Conservation (phyloP, 192 early-diverging fungal genomes). For the Coemansia guatemalensis region DNA sequence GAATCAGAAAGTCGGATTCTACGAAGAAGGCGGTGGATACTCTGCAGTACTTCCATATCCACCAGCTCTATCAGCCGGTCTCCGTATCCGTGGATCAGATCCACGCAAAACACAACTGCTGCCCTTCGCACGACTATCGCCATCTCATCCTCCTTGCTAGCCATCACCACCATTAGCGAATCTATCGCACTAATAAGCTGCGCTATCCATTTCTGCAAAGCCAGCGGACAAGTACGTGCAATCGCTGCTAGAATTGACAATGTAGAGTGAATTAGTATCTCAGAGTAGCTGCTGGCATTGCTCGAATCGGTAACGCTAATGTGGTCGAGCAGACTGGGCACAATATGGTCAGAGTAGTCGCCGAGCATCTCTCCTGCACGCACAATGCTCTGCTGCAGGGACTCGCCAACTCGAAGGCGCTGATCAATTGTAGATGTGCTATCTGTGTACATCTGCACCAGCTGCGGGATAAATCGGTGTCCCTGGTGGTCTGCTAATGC, state of each 20-base stretch:
- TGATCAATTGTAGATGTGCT: slow-evolving; percentile 56
- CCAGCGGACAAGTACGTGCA: slow-evolving; percentile 70
- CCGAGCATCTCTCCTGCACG: slow-evolving; percentile 77
- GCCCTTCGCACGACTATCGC: slow-evolving; percentile 63
- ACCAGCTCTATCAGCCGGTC: slow-evolving; percentile 55
- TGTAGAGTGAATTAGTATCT: slow-evolving; percentile 55
- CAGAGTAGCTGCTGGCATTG: slow-evolving; percentile 11
- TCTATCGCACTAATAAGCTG: slow-evolving; percentile 69
- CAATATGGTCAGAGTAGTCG: slow-evolving; percentile 58
- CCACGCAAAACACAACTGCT: slow-evolving; percentile 66
- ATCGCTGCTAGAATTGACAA: slow-evolving; percentile 65
- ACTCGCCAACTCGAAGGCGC: slow-evolving; percentile 82
- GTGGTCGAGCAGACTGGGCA: slow-evolving; percentile 31
- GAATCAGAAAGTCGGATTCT: slow-evolving; percentile 65
- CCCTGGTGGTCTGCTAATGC: slow-evolving; percentile 83
- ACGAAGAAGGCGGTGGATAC: slow-evolving; percentile 59
- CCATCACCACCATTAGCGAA: slow-evolving; percentile 58
- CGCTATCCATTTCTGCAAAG: slow-evolving; percentile 65
- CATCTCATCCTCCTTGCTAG: slow-evolving; percentile 4
- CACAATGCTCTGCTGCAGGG: slow-evolving; percentile 81
- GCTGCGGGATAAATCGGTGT: slow-evolving; percentile 61
- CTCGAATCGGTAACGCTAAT: slow-evolving; percentile 39
- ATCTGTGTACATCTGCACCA: slow-evolving; percentile 68
- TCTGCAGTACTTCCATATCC: slow-evolving; percentile 59
- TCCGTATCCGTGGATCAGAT: slow-evolving; percentile 70